phyloP scores from a whole-genome alignment of 108 stramenopile genomes.

The Heterococcus sp. region DNA sequence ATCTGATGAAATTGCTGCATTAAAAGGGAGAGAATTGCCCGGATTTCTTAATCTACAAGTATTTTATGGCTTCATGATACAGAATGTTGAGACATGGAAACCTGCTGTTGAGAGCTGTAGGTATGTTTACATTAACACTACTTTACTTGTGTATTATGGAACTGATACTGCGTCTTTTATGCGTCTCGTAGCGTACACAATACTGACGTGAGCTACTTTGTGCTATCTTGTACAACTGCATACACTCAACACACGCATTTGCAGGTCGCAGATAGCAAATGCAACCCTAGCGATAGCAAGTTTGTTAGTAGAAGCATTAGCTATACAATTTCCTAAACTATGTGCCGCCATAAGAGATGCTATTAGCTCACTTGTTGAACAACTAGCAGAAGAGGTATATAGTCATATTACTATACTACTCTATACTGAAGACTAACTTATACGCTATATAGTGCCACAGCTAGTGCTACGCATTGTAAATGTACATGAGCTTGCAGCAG shows the following conservation, averaged over 20 bases:
- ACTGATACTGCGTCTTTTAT: too few relatives aligned
- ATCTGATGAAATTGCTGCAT: slow-evolving; percentile 37
- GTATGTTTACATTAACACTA: not conserved
- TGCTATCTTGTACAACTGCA: not conserved
- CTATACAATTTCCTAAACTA: slow-evolving; percentile 36
- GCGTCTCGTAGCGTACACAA: slow-evolving; percentile 13
- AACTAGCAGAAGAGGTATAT: slow-evolving; percentile 38
- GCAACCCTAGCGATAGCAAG: slow-evolving; percentile 34
- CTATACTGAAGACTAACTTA: too few relatives aligned
- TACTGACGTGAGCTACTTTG: not conserved
- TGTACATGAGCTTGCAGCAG: too few relatives aligned
- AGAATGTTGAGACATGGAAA: slow-evolving; percentile 53
- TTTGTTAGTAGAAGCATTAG: slow-evolving; percentile 26
- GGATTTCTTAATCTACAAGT: slow-evolving; percentile 51
- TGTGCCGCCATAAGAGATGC: slow-evolving; percentile 26
- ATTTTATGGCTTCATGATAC: slow-evolving; percentile 55
- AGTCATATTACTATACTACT: too few relatives aligned
- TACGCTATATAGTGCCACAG: too few relatives aligned
- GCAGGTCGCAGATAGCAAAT: slow-evolving; percentile 6
- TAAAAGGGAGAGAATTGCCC: slow-evolving; percentile 52
- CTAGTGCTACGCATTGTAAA: too few relatives aligned
- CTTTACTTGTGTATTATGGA: too few relatives aligned
- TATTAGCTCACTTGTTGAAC: slow-evolving; percentile 14
- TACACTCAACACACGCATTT: not conserved
- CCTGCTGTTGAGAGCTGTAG: slow-evolving; percentile 29